Evolutionary conservation across 768 basidiomycete genomes (phyloP), one percentile per base, ranked within the genome.

Genomic region (Chalciporus sphaerocephalus): DNA sequence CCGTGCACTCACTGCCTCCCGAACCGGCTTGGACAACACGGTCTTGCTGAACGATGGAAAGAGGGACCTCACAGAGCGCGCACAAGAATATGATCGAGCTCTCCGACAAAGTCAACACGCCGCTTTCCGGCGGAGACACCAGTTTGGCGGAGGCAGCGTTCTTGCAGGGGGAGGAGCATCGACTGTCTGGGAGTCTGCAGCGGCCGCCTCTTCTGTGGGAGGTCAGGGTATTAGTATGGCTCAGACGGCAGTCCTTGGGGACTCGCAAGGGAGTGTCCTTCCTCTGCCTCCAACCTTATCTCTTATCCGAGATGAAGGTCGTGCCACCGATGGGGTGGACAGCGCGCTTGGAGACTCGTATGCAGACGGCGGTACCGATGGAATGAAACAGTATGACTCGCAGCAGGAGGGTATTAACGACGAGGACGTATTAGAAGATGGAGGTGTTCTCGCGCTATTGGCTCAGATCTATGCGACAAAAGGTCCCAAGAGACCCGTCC

Each of bases 391-490:
- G 17, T 56, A 59, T 42, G 59, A 69, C 34, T 62, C 65, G 40
- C 69, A 74, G 38, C 76, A 75, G 40, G 73, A 72, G 12, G 78
- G 76, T 13, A 59, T 59, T 13, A 74, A 84, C 36, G 81, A 81
- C 10, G 87, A 83, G 5, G 84, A 85, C 20, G 72, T 67, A 16
- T 57, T 87, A 51, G 80, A 80, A 57, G 90, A 93, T 65, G 88
- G 79, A 0, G 92, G 93, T 15, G 84, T 96, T 52, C 68, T 95
- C 50, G 90, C 88, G 17, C 59, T 96, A 51, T 61, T 96, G 56
- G 85, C 89, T 34, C 85, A 94, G 71, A 93, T 96, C 40, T 92
- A 94, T 65, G 81, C 77, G 37, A 72, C 76, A 54, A 73, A 70
- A 50, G 79, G 52, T 1, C 49, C 80, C 38, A 75, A 73, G 46